These are phyloP conservation scores for Neofusicoccum umdonicola DNA, from an alignment of 2,329 filamentous ascomycete genomes.

Conservation along the genomic window DNA sequence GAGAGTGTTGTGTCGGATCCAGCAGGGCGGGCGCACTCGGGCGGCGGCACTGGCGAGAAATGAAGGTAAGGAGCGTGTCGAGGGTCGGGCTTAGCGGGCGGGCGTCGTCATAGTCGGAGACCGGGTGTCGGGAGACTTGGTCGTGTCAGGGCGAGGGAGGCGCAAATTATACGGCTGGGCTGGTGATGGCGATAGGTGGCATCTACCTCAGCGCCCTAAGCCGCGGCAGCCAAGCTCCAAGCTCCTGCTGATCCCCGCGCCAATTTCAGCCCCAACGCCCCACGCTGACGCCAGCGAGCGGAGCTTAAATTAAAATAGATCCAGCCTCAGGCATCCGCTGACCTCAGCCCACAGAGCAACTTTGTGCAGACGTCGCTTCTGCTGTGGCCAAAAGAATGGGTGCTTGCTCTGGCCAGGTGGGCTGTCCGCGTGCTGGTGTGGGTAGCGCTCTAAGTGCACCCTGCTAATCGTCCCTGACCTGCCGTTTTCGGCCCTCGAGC, in stretches of 20 bases:
- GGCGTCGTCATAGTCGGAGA: conserved; percentile 1
- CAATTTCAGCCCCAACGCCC: conserved; percentile 9
- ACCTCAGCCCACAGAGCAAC: neutral
- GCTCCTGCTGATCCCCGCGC: neutral
- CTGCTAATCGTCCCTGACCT: neutral
- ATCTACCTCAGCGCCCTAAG: neutral
- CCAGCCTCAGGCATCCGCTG: neutral
- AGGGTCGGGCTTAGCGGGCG: neutral
- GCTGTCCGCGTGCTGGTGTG: neutral
- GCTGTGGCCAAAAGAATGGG: neutral
- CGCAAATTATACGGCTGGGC: neutral
- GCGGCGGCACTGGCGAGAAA: neutral
- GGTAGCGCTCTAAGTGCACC: too few relatives aligned
- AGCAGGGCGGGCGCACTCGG: neutral
- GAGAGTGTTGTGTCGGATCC: neutral
- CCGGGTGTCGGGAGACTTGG: too few relatives aligned
- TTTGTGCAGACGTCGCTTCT: neutral
- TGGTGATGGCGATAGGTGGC: neutral
- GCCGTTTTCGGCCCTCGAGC: neutral
- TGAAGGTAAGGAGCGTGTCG: neutral
- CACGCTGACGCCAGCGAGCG: neutral
- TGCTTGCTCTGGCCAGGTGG: too few relatives aligned
- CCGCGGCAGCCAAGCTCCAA: neutral
- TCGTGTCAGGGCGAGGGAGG: neutral
- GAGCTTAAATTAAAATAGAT: conserved; percentile 12